Evolutionary conservation across 306 rosid species (phyloP), one percentile per base, ranked within the genome.

Genomic region (Sicyos edulis): DNA sequence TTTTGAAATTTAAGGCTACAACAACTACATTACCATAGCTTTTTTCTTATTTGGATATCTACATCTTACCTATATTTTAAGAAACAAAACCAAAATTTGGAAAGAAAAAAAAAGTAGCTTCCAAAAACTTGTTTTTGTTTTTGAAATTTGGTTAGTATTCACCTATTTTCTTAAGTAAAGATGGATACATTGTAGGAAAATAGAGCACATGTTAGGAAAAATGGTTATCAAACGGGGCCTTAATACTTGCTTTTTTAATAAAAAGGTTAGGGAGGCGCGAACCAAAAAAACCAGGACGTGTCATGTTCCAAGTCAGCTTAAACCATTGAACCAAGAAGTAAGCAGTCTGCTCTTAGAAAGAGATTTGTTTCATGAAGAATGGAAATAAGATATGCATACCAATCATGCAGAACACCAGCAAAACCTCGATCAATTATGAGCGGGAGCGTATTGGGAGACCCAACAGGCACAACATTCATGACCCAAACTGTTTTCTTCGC

Each of bases 391-490:
- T 8, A 15, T 7, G 44, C 73, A 72, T 57, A 85, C 99, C 97
- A 95, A 73, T 95, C 96, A 80, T 95, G 99, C 80, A 84, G 80
- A 78, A 85, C 97, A 76, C 99, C 99, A 34, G 96, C 85, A 78
- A 87, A 89, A 78, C 97, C 99, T 83, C 84, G 93, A 75, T 88
- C 86, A 60, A 91, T 83, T 76, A 95, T 91, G 79, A 95, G 90
- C 74, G 99, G 91, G 83, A 95, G 99, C 2, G 84, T 87, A 68
- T 95, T 82, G 26, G 84, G 85, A 78, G 90, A 80, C 67, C 83
- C 80, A 51, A 89, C 81, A 76, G 97, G 88, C 78, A 95, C 99
- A 16, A 91, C 97, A 74, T 95, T 95, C 99, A 95, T 95, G 72
- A 95, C 97, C 99, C 99, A 95, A 17, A 78, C 91, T 63, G 91